These are phyloP conservation scores for Thraustochytrium striatum DNA, from an alignment of 352 stramenopile genomes.

Conservation along the genomic window DNA sequence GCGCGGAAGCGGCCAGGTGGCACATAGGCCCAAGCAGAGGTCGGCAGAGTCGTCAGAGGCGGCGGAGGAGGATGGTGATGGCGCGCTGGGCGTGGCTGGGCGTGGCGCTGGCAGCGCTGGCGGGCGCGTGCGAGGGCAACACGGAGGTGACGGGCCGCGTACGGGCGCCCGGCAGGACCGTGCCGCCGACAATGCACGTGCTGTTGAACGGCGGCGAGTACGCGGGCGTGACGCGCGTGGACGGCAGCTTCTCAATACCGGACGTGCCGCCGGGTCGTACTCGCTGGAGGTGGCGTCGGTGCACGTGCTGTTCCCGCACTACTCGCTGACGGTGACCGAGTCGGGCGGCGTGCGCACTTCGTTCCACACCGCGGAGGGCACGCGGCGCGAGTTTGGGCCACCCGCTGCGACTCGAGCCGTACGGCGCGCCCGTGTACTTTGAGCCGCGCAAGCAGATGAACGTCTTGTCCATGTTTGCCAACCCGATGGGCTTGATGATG, in stretches of 20 bases:
- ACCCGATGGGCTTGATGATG: conserved; percentile 51
- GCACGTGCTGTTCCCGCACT: background rate
- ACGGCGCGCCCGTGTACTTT: conserved; percentile 38
- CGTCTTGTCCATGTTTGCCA: conserved; percentile 45
- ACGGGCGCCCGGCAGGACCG: no score
- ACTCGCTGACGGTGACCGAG: background rate
- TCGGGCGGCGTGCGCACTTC: background rate
- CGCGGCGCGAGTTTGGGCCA: background rate
- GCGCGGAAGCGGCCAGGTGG: no score
- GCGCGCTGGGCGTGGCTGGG: no score
- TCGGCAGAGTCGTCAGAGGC: no score
- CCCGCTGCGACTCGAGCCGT: conserved; percentile 45
- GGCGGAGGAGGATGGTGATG: no score
- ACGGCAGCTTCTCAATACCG: conserved; percentile 13
- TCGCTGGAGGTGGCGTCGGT: conserved; percentile 18
- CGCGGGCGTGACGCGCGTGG: background rate
- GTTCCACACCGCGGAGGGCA: background rate
- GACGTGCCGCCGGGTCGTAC: conserved; percentile 9
- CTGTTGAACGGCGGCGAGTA: background rate
- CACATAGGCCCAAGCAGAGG: no score
- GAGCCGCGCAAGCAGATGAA: conserved; percentile 37
- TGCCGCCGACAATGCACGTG: no score
- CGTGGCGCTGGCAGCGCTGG: no score
- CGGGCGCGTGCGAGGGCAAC: no score
- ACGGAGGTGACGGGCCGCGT: no score